Conservation (phyloP, 805 yeast genomes). For the Nakazawaea ambrosiae region DNA sequence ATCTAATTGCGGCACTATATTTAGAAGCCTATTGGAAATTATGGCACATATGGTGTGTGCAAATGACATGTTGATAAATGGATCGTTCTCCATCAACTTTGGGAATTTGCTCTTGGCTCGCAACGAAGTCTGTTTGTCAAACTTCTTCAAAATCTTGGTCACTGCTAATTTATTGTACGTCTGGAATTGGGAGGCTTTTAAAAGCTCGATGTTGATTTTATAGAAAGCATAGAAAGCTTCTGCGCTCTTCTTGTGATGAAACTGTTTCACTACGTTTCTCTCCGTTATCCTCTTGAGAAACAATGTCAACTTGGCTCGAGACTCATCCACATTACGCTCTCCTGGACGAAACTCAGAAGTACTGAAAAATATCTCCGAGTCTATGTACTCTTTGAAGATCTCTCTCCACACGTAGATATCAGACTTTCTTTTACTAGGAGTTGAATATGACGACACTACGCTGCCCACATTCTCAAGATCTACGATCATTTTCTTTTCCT, state of each 20-base stretch:
- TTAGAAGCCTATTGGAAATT: conserved; percentile 46
- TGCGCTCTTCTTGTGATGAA: conserved; percentile 39
- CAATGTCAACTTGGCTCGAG: conserved; percentile 34
- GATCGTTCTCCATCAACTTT: conserved; percentile 31
- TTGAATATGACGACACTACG: conserved; percentile 29
- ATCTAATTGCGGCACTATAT: conserved; percentile 64
- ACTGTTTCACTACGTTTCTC: conserved; percentile 28
- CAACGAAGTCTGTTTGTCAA: conserved; percentile 64
- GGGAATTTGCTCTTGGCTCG: conserved; percentile 42
- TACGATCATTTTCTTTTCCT: conserved; percentile 33
- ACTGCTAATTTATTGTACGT: conserved; percentile 58
- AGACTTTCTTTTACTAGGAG: conserved; percentile 34
- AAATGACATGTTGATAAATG: conserved; percentile 40
- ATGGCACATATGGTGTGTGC: conserved; percentile 49
- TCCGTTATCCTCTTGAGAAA: conserved; percentile 34
- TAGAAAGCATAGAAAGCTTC: conserved; percentile 43
- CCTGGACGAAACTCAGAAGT: conserved; percentile 39
- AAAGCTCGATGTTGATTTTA: conserved; percentile 43
- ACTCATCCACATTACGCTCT: conserved; percentile 37
- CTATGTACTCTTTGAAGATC: conserved; percentile 57
- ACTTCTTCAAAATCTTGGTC: conserved; percentile 63
- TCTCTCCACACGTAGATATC: conserved; percentile 70
- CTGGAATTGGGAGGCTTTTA: conserved; percentile 55
- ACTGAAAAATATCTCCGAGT: conserved; percentile 57
- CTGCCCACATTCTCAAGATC: conserved; percentile 37